Evolutionary conservation across 2,329 filamentous ascomycete species (phyloP).

Genomic region (Aotearoamyces nothofagi): DNA sequence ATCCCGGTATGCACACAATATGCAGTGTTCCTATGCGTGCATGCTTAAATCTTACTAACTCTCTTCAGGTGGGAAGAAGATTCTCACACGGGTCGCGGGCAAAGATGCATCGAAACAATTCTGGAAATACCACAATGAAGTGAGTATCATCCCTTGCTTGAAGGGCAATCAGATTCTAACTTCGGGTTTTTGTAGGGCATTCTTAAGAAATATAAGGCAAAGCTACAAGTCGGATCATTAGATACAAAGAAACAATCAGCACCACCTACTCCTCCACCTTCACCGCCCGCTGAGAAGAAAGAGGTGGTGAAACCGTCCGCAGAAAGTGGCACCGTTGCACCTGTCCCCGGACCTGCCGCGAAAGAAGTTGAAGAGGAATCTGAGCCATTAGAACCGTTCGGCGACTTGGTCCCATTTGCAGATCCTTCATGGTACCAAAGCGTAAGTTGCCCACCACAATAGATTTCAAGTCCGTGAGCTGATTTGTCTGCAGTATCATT

Average conservation of each 20-base stretch:
- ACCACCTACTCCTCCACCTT: constrained; percentile 32
- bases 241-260: constrained; percentile 63
- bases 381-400: constrained; percentile 72
- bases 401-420: constrained; percentile 75
- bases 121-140: constrained; percentile 22
- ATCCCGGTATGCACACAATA: constrained; percentile 45
- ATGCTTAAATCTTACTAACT: background rate
- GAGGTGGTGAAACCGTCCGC: constrained; percentile 39
- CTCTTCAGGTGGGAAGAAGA: constrained; percentile 15
- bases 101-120: constrained; percentile 20
- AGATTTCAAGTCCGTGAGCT: too few species aligned
- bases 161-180: too few species aligned
- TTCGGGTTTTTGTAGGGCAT: too few species aligned
- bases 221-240: constrained; percentile 55
- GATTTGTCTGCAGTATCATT: constrained; percentile 62
- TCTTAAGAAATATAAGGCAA: constrained; percentile 38
- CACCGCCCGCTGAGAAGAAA: constrained; percentile 27
- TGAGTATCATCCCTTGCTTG: constrained; percentile 13
- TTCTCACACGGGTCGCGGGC: constrained; percentile 17
- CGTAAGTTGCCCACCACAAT: constrained; percentile 38
- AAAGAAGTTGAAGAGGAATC: constrained; percentile 32
- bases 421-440: constrained; percentile 93
- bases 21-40: constrained; percentile 26
- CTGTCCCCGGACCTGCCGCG: constrained; percentile 26
- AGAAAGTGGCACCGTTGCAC: constrained; percentile 36